A percentile compares a stretch with the other conserved stretches of the same genome.
phyloP scores from a whole-genome alignment of 768 basidiomycete genomes.

The Termitomyces sp. region DNA sequence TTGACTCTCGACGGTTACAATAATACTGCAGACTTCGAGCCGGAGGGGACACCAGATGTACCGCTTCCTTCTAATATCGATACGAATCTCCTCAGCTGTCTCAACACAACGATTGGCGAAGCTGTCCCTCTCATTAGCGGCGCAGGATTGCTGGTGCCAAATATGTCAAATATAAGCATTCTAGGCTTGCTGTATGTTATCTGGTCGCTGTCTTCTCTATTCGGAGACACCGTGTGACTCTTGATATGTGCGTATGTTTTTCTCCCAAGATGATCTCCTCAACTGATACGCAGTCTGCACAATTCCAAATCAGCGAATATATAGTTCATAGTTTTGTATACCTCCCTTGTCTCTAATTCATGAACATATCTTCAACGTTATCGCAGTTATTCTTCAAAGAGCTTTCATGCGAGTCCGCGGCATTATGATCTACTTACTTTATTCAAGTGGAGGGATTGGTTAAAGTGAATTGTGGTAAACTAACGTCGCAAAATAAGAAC shows the following conservation, averaged over 20 bases:
- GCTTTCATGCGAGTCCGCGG: no score
- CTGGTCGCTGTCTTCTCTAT: constrained; percentile 13
- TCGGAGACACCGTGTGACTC: background rate
- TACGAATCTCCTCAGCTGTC: constrained; percentile 44
- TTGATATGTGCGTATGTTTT: background rate
- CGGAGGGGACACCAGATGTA: constrained; percentile 39
- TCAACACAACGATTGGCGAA: constrained; percentile 60
- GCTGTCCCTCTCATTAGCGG: constrained; percentile 54
- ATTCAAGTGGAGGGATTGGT: background rate
- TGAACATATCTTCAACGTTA: background rate
- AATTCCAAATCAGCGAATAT: background rate
- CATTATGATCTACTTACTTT: background rate
- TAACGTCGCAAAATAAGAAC: background rate
- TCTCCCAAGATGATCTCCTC: constrained; percentile 16
- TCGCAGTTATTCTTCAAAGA: background rate
- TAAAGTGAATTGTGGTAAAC: no score
- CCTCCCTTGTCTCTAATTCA: background rate
- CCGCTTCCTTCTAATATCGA: constrained; percentile 55
- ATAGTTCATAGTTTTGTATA: background rate
- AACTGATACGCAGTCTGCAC: background rate
- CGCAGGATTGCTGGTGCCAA: constrained; percentile 19
- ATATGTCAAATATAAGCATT: constrained; percentile 16
- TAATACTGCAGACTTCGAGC: constrained; percentile 47
- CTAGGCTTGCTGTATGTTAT: constrained; percentile 20
- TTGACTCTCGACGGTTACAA: constrained; percentile 67